A percentile compares a stretch with the other conserved stretches of the same genome.
Conservation (phyloP, 169 alveolate genomes). For the Besnoitia besnoiti region DNA sequence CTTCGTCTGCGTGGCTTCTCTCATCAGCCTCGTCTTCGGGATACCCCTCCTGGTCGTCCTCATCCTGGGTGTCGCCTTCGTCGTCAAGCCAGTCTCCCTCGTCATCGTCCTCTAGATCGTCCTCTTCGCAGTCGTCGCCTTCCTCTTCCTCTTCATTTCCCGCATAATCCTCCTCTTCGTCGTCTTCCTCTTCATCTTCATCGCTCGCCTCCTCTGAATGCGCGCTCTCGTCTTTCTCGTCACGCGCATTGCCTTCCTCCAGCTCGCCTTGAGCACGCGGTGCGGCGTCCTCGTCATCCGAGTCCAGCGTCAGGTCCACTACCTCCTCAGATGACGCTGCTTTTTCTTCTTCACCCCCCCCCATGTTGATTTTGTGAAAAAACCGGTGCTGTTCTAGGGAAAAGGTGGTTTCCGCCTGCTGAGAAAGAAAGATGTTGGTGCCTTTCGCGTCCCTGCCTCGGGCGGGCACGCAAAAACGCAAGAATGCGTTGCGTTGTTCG, state of each 20-base stretch:
- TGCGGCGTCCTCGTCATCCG: background rate
- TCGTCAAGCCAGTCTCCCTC: background rate
- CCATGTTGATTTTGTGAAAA: background rate
- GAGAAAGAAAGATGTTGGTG: too few species aligned
- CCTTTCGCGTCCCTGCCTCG: background rate
- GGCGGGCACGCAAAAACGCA: background rate
- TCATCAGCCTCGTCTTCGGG: background rate
- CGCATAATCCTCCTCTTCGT: background rate
- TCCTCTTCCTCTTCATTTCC: background rate
- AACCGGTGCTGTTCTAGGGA: too few species aligned
- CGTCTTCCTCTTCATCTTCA: background rate
- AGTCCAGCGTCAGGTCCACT: background rate
- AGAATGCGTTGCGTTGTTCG: too few species aligned
- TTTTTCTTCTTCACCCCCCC: background rate
- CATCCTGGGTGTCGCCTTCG: background rate
- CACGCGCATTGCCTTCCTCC: background rate
- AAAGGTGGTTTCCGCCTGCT: background rate
- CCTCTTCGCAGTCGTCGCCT: background rate
- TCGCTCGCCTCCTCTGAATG: background rate
- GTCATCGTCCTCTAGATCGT: background rate
- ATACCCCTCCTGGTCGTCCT: too few species aligned
- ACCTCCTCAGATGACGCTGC: background rate
- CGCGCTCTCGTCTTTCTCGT: background rate
- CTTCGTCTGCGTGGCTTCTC: slow-evolving; percentile 3
- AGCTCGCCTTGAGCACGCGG: background rate